Conservation (phyloP, 2,329 filamentous ascomycete genomes). For the Fusarium nanum region DNA sequence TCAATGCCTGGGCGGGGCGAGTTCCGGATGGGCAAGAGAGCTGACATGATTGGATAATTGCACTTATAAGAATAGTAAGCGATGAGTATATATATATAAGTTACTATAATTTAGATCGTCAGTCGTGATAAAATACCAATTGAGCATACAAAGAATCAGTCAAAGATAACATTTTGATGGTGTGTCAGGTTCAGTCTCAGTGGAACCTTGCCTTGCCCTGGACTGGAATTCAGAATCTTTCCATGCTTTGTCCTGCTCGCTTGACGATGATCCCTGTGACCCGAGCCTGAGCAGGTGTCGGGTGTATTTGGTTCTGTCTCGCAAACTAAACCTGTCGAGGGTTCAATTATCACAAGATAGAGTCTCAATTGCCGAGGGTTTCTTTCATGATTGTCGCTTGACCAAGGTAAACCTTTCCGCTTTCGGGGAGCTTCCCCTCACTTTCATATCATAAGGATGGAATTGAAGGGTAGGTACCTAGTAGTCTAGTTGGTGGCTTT, state of each 20-base stretch:
- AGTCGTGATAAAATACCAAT: background rate
- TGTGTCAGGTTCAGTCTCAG: constrained; percentile 1
- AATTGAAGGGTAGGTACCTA: background rate
- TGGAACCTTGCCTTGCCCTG: constrained; percentile 1
- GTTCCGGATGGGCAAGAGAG: background rate
- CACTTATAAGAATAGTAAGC: background rate
- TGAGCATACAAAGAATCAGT: background rate
- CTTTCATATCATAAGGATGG: background rate
- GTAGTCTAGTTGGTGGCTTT: background rate
- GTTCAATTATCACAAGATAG: constrained; percentile 33
- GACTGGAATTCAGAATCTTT: background rate
- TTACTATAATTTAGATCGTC: background rate
- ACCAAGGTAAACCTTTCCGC: constrained; percentile 20
- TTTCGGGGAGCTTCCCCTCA: constrained; percentile 36
- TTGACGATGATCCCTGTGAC: constrained; percentile 18
- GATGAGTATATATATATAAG: background rate
- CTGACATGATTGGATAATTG: constrained; percentile 24
- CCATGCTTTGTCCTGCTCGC: constrained; percentile 2
- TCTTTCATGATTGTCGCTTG: background rate
- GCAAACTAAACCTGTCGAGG: constrained; percentile 27
- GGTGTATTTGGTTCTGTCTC: constrained; percentile 3
- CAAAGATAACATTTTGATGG: background rate
- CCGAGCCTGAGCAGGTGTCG: background rate
- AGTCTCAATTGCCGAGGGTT: constrained; percentile 20
- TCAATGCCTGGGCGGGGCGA: constrained; percentile 22